Evolutionary conservation across 176 grass and related monocot species (phyloP), one percentile per base, ranked within the genome.

Genomic region (Hordeum vulgare): DNA sequence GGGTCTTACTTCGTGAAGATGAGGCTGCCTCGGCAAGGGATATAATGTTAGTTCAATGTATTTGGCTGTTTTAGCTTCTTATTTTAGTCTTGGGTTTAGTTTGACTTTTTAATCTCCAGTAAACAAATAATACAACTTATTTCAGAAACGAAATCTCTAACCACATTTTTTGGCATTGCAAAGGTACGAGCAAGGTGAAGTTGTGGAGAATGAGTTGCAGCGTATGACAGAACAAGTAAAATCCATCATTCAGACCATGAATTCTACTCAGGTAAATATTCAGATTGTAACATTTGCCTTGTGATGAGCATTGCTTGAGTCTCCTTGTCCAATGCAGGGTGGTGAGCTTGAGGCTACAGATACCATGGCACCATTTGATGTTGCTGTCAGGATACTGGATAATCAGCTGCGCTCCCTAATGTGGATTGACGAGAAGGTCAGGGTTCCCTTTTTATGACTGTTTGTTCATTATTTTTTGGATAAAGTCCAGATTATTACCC

Each of bases 371-470:
- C 91, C 93, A 28, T 93, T 99, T 90, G 97, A 99, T 87, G 91
- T 93, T 86, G 93, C 90, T 92, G 97, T 96, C n/a, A 80, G 97
- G 13, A 92, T 99, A 94, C 76, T 99, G 21, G 89, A 99, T 79
- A 99, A 99, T 92, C 97, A 99, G 74, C 88, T 96, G 34, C 91
- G 93, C 57, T 96, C 97, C 28, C 81, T 99, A 66, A 94, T 94
- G 93, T 96, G 93, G 93, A 99, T 99, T 71, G 93, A 99, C 80
- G 97, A 99, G 86, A 99, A 96, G 93, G 93, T 99, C 28, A 76
- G 81, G 14, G 21, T 63, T 61, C 60, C 18, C 12, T 39, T 58
- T 66, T 62, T 65, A n/a, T 60, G 29, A 18, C 21, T n/a, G 2
- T 8, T 80, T 64, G 29, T 54, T 60, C 29, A 35, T 58, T 79